Base-by-base conservation (phyloP, 208 protist genomes). In the Borovskyia barvae region DNA sequence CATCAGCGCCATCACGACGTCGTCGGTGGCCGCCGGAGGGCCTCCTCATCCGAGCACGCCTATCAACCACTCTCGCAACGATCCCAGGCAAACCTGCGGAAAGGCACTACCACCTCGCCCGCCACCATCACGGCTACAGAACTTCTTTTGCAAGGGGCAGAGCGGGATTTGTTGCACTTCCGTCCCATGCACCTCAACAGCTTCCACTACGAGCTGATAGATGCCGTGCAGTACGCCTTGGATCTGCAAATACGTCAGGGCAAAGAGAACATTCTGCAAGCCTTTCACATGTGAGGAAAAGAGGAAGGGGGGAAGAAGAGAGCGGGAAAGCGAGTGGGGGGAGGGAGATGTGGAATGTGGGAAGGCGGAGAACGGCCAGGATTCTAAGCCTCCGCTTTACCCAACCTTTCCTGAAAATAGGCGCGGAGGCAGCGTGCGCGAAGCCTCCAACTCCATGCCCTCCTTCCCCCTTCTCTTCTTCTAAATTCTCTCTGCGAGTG, bases 131-230 rank as follows among this genome's bases (percentile, higher is more conserved):
- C 30, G 54, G 41, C 39, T 11, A 19, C 50, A 0, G 47, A 29
- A 2, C 25, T 12, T 17, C 24, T 36, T 22, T 61, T 77, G 50
- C 66, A 68, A n/a, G 74, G 79, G 55, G 50, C 64, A n/a, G 75
- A 81, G 51, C 42, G 69, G 24, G 79, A 77, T 33, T 35, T 82
- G 26, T 47, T 78, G 33, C 64, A 63, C 9, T 87, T 87, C 49
- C 61, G 76, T 3, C 80, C 76, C 1, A 60, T 93, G 30, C 81
- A 78, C 47, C 40, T 90, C 11, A 82, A 86, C 25, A 72, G 80
- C 15, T 81, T 93, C 51, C 80, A 93, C 55, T 54, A 33, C 8
- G 82, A 93, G 66, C 35, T 93, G 20, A 41, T 76, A 3, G 68
- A 75, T 12, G 82, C 78, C 20, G 63, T 90, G 48, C 80, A 83